These are phyloP conservation scores for Rhodotorula sp. DNA, from an alignment of 1,284 basidiomycete genomes.

Conservation along the genomic window DNA sequence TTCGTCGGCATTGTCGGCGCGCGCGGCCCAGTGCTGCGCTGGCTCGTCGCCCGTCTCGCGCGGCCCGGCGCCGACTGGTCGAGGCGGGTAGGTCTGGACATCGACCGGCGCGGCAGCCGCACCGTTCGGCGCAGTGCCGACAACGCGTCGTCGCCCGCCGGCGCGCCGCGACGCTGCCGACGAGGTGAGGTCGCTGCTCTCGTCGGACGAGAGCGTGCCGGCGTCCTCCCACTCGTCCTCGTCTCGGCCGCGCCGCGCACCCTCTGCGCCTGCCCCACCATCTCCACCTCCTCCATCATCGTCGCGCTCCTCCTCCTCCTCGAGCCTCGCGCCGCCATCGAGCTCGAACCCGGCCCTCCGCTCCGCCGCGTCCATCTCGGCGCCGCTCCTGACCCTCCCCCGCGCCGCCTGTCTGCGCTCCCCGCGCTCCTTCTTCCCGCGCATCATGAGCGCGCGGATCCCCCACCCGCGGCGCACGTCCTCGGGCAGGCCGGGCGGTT, in stretches of 20 bases:
- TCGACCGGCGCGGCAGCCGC: not conserved
- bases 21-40: not conserved
- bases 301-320: constrained; percentile 10
- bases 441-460: constrained; percentile 38
- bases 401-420: constrained; percentile 25
- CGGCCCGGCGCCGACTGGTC: no score
- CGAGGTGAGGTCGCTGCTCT: not conserved
- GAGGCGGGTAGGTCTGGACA: not conserved
- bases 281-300: constrained; percentile 2
- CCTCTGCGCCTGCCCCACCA: not conserved
- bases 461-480: constrained; percentile 37
- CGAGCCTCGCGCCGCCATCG: constrained; percentile 28
- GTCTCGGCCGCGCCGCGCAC: not conserved
- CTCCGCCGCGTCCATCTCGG: constrained; percentile 19
- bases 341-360: constrained; percentile 32
- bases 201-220: not conserved
- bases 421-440: constrained; percentile 35
- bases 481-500: constrained; percentile 37
- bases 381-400: constrained; percentile 4
- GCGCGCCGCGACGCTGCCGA: not conserved
- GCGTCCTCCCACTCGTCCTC: constrained; percentile 24
- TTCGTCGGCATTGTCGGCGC: not conserved
- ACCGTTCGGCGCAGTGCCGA: not conserved
- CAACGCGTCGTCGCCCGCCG: no score
- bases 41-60: constrained; percentile 10